Evolutionary conservation across 192 early-diverging fungal genomes (phyloP).

Genomic region (Coemansia sp.): DNA sequence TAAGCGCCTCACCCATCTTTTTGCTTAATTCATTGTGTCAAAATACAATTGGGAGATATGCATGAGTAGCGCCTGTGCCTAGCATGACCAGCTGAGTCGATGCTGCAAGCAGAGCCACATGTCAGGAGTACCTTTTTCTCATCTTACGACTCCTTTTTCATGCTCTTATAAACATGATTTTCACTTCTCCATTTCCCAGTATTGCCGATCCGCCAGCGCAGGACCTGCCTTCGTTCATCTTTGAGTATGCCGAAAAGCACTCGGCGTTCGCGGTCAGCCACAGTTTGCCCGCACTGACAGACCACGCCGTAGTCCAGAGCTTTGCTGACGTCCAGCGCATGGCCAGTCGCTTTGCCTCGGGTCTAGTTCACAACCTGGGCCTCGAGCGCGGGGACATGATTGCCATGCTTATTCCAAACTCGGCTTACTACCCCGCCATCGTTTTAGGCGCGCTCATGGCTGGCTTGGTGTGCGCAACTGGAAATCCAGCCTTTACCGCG

Average conservation of each 20-base stretch:
- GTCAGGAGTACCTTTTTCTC: background rate
- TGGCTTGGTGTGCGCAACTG: conserved; percentile 68
- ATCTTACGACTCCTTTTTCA: background rate
- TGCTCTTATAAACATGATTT: conserved; percentile 32
- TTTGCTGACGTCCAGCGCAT: conserved; percentile 26
- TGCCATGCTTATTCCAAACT: conserved; percentile 75
- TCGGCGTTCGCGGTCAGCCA: conserved; percentile 36
- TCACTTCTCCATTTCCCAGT: conserved; percentile 25
- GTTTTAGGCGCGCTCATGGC: conserved; percentile 67
- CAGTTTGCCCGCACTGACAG: conserved; percentile 16
- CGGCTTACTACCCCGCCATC: conserved; percentile 64
- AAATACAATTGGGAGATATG: no score
- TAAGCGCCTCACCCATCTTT: no score
- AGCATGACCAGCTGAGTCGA: background rate
- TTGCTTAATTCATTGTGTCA: no score
- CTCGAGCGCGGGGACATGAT: conserved; percentile 73
- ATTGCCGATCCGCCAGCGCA: conserved; percentile 20
- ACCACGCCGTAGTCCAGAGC: conserved; percentile 13
- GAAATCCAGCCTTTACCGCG: conserved; percentile 82
- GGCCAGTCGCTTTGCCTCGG: conserved; percentile 37
- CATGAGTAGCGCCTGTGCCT: no score
- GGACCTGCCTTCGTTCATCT: conserved; percentile 52
- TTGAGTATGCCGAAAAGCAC: conserved; percentile 22
- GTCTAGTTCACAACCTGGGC: conserved; percentile 50
- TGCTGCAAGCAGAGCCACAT: background rate